These are phyloP conservation scores for Thalia dealbata DNA, from an alignment of 176 grass and related monocot species.

Conservation along the genomic window DNA sequence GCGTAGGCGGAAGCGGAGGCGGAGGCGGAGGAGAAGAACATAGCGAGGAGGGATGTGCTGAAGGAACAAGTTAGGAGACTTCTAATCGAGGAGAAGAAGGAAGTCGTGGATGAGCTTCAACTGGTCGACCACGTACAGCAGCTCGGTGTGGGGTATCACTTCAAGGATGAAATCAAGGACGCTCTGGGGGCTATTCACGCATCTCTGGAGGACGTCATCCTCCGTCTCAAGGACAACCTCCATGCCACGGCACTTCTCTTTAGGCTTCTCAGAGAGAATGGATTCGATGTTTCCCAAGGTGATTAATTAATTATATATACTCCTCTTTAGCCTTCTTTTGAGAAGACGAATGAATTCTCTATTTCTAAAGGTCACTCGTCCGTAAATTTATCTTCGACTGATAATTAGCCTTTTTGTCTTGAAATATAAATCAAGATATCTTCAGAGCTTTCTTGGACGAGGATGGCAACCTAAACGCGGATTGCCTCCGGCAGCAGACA, in stretches of 20 bases:
- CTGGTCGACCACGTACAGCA: background rate
- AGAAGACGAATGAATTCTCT: too few species aligned
- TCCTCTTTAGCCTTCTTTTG: too few species aligned
- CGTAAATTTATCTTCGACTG: too few species aligned
- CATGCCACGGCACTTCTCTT: slow-evolving; percentile 18
- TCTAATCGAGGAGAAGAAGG: background rate
- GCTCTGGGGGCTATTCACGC: too few species aligned
- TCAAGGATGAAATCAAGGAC: background rate
- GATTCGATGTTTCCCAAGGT: too few species aligned
- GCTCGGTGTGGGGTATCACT: slow-evolving; percentile 3
- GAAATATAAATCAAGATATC: background rate
- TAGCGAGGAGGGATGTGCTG: too few species aligned
- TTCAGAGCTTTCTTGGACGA: background rate
- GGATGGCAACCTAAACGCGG: background rate
- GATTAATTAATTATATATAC: too few species aligned
- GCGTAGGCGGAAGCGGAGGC: too few species aligned
- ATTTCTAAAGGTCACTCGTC: slow-evolving; percentile 18
- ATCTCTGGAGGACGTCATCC: background rate
- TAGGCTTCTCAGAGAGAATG: slow-evolving; percentile 20
- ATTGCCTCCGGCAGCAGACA: background rate
- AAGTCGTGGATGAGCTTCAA: background rate
- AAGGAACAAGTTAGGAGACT: background rate
- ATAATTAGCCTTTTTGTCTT: background rate
- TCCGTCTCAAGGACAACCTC: background rate
- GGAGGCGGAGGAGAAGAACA: too few species aligned